These are phyloP conservation scores for Tylopilus rubrobrunneus DNA, from an alignment of 768 basidiomycete genomes.

Conservation along the genomic window DNA sequence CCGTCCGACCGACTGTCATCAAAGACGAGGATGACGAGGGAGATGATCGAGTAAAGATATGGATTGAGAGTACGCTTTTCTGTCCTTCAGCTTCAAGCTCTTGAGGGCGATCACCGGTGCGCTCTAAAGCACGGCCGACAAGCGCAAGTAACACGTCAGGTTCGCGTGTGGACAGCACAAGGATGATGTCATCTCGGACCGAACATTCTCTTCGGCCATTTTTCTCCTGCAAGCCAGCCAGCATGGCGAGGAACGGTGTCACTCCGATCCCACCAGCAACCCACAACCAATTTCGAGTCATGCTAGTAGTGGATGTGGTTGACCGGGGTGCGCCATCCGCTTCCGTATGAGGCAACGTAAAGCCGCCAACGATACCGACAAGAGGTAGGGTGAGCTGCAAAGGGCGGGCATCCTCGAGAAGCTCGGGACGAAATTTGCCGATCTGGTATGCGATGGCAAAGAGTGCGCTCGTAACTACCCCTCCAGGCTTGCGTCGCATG, in stretches of 20 bases:
- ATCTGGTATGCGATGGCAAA: conserved; percentile 48
- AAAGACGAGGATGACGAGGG: neutral
- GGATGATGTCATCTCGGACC: conserved; percentile 35
- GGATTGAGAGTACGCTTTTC: conserved; percentile 28
- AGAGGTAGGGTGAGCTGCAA: conserved; percentile 42
- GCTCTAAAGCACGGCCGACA: conserved; percentile 7
- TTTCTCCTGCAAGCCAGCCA: conserved; percentile 21
- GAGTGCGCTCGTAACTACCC: conserved; percentile 50
- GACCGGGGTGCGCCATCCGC: neutral
- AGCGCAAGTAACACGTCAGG: conserved; percentile 48
- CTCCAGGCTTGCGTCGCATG: conserved; percentile 54
- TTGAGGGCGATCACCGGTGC: neutral
- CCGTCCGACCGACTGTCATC: conserved; percentile 10
- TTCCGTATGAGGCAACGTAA: conserved; percentile 34
- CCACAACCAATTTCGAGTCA: conserved; percentile 41
- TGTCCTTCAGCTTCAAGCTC: neutral
- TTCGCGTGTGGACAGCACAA: conserved; percentile 52
- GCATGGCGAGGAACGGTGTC: conserved; percentile 63
- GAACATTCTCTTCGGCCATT: neutral
- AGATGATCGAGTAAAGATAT: conserved; percentile 35
- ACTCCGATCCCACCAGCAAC: conserved; percentile 62
- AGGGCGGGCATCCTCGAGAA: conserved; percentile 37
- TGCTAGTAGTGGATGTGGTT: neutral
- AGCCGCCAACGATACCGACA: conserved; percentile 52
- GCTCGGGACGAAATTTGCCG: conserved; percentile 35